Conservation (phyloP, 192 early-diverging fungal genomes). For the Backusella tuberculispora region DNA sequence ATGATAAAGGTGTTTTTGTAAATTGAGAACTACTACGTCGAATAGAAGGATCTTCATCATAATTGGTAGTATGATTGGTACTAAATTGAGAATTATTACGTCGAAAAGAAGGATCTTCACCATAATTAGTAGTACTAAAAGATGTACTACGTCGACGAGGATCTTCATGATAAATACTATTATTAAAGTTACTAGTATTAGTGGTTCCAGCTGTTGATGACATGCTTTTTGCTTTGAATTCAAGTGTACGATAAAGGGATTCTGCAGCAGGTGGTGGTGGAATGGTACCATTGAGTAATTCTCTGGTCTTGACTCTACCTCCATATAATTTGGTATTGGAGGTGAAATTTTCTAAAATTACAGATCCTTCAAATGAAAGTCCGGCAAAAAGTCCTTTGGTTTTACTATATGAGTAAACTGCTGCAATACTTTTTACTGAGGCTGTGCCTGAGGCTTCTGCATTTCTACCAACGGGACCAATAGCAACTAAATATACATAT, state of each 20-base stretch:
- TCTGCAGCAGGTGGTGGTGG: constrained; percentile 79
- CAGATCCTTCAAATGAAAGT: constrained; percentile 68
- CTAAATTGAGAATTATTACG: background rate
- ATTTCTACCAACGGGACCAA: constrained; percentile 83
- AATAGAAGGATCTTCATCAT: background rate
- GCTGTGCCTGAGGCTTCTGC: constrained; percentile 83
- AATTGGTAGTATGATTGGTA: background rate
- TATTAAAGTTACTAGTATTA: background rate
- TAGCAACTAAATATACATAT: constrained; percentile 60
- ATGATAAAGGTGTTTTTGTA: background rate
- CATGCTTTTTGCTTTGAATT: constrained; percentile 25
- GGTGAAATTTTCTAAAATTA: constrained; percentile 84
- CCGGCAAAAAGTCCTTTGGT: constrained; percentile 91
- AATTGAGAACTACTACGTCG: background rate
- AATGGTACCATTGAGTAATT: constrained; percentile 77
- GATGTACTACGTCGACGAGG: background rate
- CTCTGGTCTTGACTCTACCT: constrained; percentile 71
- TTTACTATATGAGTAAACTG: constrained; percentile 91
- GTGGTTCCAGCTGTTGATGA: background rate
- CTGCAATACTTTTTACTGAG: constrained; percentile 69
- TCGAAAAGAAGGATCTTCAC: background rate
- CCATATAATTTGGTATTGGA: constrained; percentile 97
- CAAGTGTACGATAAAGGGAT: constrained; percentile 71
- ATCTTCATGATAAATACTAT: background rate
- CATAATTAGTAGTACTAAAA: background rate